Percentiles rank a stretch among this genome's conserved stretches.
Conservation (phyloP, 495 filamentous ascomycete genomes). For the Neurospora sp. region DNA sequence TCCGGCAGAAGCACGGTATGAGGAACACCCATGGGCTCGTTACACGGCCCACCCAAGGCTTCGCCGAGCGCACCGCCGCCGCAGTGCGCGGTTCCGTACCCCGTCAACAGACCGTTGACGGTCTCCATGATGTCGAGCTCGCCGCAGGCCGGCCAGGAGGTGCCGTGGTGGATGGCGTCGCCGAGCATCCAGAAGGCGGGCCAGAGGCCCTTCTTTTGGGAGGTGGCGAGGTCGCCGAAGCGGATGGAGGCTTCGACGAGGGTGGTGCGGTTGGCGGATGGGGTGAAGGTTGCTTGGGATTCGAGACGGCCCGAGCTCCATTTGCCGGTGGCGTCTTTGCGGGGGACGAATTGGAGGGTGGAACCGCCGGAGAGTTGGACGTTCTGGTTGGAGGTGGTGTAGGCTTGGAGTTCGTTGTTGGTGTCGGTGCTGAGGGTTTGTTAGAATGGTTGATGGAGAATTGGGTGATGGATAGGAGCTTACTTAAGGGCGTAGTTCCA, state of each 20-base stretch:
- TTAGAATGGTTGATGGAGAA: not conserved
- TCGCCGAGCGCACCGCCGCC: constrained; percentile 23
- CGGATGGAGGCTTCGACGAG: constrained; percentile 31
- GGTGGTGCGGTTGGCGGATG: constrained; percentile 28
- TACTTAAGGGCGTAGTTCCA: constrained; percentile 32
- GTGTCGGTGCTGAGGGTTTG: constrained; percentile 19
- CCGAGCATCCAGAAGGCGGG: constrained; percentile 46
- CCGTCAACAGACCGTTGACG: constrained; percentile 33
- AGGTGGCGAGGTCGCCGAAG: constrained; percentile 23
- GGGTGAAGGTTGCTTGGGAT: constrained; percentile 30
- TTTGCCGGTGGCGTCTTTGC: constrained; percentile 20
- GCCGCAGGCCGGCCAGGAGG: constrained; percentile 38
- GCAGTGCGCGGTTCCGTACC: constrained; percentile 41
- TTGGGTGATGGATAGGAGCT: not conserved
- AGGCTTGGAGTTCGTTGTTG: constrained; percentile 36
- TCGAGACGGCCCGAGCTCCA: constrained; percentile 46
- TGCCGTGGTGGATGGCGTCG: constrained; percentile 37
- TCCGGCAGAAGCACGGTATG: constrained; percentile 21
- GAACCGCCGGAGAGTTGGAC: constrained; percentile 36
- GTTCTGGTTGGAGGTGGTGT: constrained; percentile 32
- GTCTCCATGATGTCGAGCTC: constrained; percentile 47
- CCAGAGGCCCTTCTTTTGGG: constrained; percentile 39
- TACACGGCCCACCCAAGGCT: constrained; percentile 31
- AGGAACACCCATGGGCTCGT: constrained; percentile 32
- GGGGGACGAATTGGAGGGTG: constrained; percentile 37